Evolutionary conservation across 306 rosid genomes (phyloP).

Genomic region (Elaeagnus macrophylla): DNA sequence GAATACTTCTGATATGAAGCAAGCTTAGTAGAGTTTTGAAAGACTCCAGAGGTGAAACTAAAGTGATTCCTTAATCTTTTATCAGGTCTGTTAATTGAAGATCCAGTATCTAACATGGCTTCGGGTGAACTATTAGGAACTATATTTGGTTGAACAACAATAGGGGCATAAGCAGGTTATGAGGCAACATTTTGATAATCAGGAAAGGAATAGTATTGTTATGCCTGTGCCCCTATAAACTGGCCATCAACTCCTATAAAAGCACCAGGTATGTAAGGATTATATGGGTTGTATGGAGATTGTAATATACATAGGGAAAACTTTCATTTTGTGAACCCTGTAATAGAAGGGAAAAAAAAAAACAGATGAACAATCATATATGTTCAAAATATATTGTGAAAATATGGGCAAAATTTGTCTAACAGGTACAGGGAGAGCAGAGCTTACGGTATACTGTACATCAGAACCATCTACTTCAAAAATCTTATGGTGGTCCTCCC

Average conservation of each 20-base stretch:
- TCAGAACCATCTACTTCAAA: constrained; percentile 78
- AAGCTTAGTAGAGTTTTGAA: constrained; percentile 42
- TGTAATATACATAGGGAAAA: constrained; percentile 75
- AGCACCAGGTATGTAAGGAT: constrained; percentile 96
- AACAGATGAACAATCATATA: constrained; percentile 1
- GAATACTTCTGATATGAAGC: constrained; percentile 49
- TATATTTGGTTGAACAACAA: constrained; percentile 53
- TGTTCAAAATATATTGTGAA: too few relatives aligned
- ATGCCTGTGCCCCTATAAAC: constrained; percentile 56
- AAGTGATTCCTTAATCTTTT: constrained; percentile 51
- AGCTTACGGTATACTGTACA: constrained; percentile 56
- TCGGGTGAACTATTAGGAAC: constrained; percentile 46
- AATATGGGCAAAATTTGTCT: not conserved
- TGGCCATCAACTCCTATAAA: constrained; percentile 71
- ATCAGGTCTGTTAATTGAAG: constrained; percentile 51
- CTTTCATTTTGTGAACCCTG: constrained; percentile 88
- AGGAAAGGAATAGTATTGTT: constrained; percentile 58
- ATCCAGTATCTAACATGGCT: constrained; percentile 37
- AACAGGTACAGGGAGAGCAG: not conserved
- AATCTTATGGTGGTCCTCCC: constrained; percentile 82
- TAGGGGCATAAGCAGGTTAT: constrained; percentile 57
- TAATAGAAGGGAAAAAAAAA: constrained; percentile 11
- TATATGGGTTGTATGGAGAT: constrained; percentile 94
- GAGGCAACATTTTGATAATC: constrained; percentile 55
- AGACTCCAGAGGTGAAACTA: constrained; percentile 51